Evolutionary conservation across 2,329 filamentous ascomycete genomes (phyloP).

Genomic region (Zasmidium citrigriseum): DNA sequence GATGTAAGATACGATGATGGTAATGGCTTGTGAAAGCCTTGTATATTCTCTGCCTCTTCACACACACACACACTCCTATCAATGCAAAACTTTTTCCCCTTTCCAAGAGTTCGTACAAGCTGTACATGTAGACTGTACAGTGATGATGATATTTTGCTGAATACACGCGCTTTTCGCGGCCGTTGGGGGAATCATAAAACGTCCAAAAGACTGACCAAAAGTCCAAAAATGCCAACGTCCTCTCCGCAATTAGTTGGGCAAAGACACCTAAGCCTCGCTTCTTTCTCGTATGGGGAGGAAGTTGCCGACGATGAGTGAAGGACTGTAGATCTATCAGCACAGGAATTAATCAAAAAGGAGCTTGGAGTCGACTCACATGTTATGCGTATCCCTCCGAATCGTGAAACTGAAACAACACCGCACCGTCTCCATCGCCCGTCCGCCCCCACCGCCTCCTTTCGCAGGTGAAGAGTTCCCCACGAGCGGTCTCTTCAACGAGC

Average conservation of each 20-base stretch:
- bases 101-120: background rate
- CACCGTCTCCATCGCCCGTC: slow-evolving; percentile 64
- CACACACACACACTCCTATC: no score
- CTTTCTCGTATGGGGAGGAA: slow-evolving; percentile 72
- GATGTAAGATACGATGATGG: no score
- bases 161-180: background rate
- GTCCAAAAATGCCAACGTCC: no score
- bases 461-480: slow-evolving; percentile 36
- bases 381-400: slow-evolving; percentile 90
- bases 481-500: slow-evolving; percentile 81
- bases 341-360: slow-evolving; percentile 30
- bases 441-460: slow-evolving; percentile 28
- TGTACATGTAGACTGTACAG: background rate
- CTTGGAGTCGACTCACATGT: slow-evolving; percentile 69
- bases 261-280: background rate
- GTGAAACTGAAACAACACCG: slow-evolving; percentile 98
- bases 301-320: slow-evolving; percentile 92
- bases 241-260: no score
- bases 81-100: no score
- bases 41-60: no score
- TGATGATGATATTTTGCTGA: no score
- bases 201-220: no score
- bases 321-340: slow-evolving; percentile 56
- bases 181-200: background rate
- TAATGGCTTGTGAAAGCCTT: background rate